Evolutionary conservation across 202 grass and related monocot genomes (phyloP).

Genomic region (Digitaria exilis): DNA sequence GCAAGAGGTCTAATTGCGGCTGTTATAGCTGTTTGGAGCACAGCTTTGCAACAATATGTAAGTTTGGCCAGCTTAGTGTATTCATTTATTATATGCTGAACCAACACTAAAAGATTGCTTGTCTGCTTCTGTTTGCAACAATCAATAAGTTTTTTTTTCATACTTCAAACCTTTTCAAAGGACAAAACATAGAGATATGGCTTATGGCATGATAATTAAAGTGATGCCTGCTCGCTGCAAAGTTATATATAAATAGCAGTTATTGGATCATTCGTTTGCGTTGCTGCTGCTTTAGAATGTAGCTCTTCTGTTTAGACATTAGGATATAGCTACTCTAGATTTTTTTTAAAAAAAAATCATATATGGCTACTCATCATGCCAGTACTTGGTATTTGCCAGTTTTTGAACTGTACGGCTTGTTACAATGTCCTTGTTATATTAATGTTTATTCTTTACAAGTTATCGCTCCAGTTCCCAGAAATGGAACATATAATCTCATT

Average conservation of each 20-base stretch:
- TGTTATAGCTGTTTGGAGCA: constrained; percentile 74
- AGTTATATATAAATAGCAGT: neutral
- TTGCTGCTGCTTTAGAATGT: neutral
- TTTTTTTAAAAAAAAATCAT: neutral
- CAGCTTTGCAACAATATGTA: constrained; percentile 94
- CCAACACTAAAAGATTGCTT: neutral
- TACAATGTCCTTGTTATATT: neutral
- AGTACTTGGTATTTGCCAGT: neutral
- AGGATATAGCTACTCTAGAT: neutral
- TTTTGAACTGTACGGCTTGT: neutral
- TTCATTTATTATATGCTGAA: neutral
- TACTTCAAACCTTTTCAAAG: neutral
- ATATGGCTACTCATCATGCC: neutral
- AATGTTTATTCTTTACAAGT: neutral
- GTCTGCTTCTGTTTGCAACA: neutral
- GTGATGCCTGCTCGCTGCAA: neutral
- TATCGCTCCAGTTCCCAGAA: neutral
- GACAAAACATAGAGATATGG: neutral
- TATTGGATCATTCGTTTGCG: neutral
- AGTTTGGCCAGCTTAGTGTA: constrained; percentile 37
- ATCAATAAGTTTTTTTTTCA: neutral
- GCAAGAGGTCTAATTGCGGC: constrained; percentile 74
- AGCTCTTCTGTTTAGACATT: neutral
- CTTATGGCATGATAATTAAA: neutral
- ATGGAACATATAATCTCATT: neutral